Percentiles rank a stretch among this genome's conserved stretches.
phyloP scores from a whole-genome alignment of 2,329 filamentous ascomycete genomes.

The Neofusicoccum kwambonambiense region DNA sequence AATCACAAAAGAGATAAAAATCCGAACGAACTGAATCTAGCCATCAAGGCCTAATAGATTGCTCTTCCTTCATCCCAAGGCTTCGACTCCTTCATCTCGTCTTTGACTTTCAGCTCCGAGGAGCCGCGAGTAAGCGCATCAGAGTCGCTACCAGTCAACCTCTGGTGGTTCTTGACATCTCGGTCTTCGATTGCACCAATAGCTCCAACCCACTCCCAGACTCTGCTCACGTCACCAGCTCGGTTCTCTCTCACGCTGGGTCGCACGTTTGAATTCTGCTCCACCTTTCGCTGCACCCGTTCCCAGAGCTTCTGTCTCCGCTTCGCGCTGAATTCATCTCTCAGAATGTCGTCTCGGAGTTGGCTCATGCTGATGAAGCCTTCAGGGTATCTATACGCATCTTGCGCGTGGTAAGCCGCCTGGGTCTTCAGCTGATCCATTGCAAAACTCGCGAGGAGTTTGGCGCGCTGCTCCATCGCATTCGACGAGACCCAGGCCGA shows the following conservation, averaged over 20 bases:
- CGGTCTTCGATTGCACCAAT: constrained; percentile 30
- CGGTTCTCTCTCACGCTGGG: constrained; percentile 66
- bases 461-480: constrained; percentile 70
- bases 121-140: constrained; percentile 20
- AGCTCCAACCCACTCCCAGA: constrained; percentile 69
- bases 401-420: constrained; percentile 71
- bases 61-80: constrained; percentile 50
- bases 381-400: constrained; percentile 64
- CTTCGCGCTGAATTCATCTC: constrained; percentile 73
- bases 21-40: background rate
- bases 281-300: constrained; percentile 78
- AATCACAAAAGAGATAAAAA: constrained; percentile 8
- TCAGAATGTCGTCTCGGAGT: constrained; percentile 83
- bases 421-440: constrained; percentile 80
- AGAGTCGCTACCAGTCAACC: constrained; percentile 31
- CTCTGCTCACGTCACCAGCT: constrained; percentile 55
- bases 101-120: constrained; percentile 21
- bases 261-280: constrained; percentile 90
- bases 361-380: constrained; percentile 84
- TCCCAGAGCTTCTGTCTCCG: constrained; percentile 82
- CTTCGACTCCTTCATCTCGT: constrained; percentile 32
- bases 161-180: constrained; percentile 24
- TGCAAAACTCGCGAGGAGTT: constrained; percentile 78
- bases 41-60: constrained; percentile 40
- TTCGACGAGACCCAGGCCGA: constrained; percentile 62